Percentiles rank a stretch among this genome's conserved stretches.
These are phyloP conservation scores for Backusella tarrabulga DNA, from an alignment of 192 early-diverging fungal species.

Conservation along the genomic window DNA sequence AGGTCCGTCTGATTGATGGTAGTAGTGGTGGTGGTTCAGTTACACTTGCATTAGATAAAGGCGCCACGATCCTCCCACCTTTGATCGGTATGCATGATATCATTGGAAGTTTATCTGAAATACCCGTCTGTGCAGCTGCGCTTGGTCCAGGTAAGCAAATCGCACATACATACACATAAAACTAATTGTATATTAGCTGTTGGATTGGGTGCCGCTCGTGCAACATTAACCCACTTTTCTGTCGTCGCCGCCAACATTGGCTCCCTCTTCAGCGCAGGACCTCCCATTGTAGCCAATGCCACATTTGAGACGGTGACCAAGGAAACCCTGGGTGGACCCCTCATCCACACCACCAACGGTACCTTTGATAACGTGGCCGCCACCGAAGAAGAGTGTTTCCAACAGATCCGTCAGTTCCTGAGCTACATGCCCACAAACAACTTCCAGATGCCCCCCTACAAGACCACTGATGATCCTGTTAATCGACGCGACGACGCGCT, in stretches of 20 bases:
- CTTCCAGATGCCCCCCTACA: constrained; percentile 16
- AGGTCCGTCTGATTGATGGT: constrained; percentile 38
- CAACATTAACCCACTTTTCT: constrained; percentile 36
- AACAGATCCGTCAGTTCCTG: constrained; percentile 28
- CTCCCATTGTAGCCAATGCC: constrained; percentile 36
- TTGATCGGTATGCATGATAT: constrained; percentile 37
- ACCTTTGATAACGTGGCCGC: constrained; percentile 35
- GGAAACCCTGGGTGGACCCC: constrained; percentile 29
- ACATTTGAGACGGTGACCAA: constrained; percentile 36
- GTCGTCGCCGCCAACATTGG: constrained; percentile 28
- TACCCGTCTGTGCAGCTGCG: constrained; percentile 32
- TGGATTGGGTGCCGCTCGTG: constrained; percentile 35
- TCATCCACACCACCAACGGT: constrained; percentile 35
- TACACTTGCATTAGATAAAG: constrained; percentile 21
- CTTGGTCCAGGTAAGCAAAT: constrained; percentile 30
- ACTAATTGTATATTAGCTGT: constrained; percentile 19
- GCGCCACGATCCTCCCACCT: constrained; percentile 26
- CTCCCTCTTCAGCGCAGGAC: constrained; percentile 32
- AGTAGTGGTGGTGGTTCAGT: constrained; percentile 38
- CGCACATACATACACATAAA: background rate
- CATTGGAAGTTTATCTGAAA: constrained; percentile 33
- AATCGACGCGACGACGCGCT: constrained; percentile 23
- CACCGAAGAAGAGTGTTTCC: constrained; percentile 31
- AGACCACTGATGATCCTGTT: constrained; percentile 5
- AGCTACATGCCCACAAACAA: constrained; percentile 24